Base-by-base conservation (phyloP, 1,139 yeast genomes). In the Debaryomycetaceae sp. region DNA sequence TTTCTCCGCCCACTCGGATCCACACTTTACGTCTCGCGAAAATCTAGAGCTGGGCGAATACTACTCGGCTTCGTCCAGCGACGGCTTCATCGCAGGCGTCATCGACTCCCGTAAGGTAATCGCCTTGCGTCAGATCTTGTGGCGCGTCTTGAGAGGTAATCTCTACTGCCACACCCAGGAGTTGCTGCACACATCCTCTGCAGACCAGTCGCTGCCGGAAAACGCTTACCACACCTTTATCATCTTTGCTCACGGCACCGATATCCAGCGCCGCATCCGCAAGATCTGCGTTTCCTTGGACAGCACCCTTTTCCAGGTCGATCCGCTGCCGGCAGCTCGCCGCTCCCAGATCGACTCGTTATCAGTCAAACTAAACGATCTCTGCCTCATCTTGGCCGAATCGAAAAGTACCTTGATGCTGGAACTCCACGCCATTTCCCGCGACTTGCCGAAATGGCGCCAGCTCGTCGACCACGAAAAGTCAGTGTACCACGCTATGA, bases 81-180 rank as follows among this genome's bases (percentile, higher is more conserved):
- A 44, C 40, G 54, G 56, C 19, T 83, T 81, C 42, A 77, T 87
- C 25, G 67, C 92, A 16, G 98, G 98, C 42, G 83, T 85, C 7
- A 79, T 92, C 29, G 72, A 75, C 36, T 71, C 92, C 34, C 71
- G 69, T 16, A 81, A 81, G 47, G 74, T 79, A 30, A 62, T 65
- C 27, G 67, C 81, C 4, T 61, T 90, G 41, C 94, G 86, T 50
- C 82, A 85, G 43, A 85, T 92, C 31, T 64, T 92, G 39, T 90
- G 97, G 97, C 73, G 98, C 56, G 77, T 77, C 2, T 66, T 90
- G 42, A 76, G 96, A 53, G 96, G 98, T 50, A 87, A 87, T 52
- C 61, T 90, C 45, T 81, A 68, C 51, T 76, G 85, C 54, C 75
- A 73, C 41, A 73, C 77, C 39, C 70, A 74, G 34, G 86, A 80